Base-by-base conservation (phyloP, 495 filamentous ascomycete genomes). In the Xylaria scruposa region DNA sequence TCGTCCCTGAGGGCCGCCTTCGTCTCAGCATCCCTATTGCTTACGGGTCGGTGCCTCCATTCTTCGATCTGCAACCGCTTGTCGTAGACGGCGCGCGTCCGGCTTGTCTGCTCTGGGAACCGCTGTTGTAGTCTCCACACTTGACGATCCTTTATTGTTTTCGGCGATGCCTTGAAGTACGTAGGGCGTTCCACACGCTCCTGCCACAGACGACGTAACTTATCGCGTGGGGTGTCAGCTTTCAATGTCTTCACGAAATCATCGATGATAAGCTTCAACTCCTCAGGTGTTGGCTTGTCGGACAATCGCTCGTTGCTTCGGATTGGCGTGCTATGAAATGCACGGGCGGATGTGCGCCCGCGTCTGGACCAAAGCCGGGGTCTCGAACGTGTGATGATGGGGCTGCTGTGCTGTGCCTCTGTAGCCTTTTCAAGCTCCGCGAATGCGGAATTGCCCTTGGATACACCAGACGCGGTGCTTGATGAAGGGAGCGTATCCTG, bases 221-320 rank as follows among this genome's bases (percentile, higher is more conserved):
- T 51, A 47, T 72, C 67, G 4, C 54, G 65, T 0, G 60, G 68
- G 1, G 62, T 79, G 7, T 44, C 17, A 8, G 46, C 31, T 56
- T 71, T 77, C 0, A 77, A 31, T 0, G 56, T 51, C 13, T 68
- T 65, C 1, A 77, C 31, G 24, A 78, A 78, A 2, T 75, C 49
- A 31, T 73, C 73, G 49, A 78, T 36, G 29, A 77, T 19, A n/a
- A 51, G 66, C 26, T 36, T 17, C 24, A 76, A n/a, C 59, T 72
- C 65, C 15, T 38, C 60, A 0, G 1, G n/a, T 54, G 47, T 65
- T 71, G 4, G 29, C 17, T 56, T 46, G 4, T 49, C 36, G 26
- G 24, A 36, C 24, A 15, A 12, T 36, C 6, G 21, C 5, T 70
- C 8, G 33, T 38, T 2, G 42, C 49, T 31, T 49, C 26, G 49